These are phyloP conservation scores for Cladosporium sp. DNA, from an alignment of 2,329 filamentous ascomycete genomes.

Conservation along the genomic window DNA sequence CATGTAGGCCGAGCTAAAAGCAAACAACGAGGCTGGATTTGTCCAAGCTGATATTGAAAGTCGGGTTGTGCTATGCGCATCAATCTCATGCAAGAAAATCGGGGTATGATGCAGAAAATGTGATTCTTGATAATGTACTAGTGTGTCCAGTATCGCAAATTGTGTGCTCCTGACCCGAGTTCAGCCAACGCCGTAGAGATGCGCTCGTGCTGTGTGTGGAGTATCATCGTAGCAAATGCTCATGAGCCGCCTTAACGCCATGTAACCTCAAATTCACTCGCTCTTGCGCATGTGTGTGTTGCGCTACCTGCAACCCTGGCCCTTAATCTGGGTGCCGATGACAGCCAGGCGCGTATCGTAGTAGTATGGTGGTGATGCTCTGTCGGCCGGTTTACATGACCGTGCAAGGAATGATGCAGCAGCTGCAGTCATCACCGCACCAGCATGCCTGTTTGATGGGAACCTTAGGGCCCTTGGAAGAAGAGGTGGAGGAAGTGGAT, in stretches of 20 bases:
- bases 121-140: neutral
- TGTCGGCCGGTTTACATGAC: slow-evolving; percentile 18
- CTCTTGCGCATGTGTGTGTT: neutral
- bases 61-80: too few relatives aligned
- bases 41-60: too few relatives aligned
- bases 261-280: neutral
- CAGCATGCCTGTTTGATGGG: slow-evolving; percentile 31
- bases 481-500: slow-evolving; percentile 22
- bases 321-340: neutral
- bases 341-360: neutral
- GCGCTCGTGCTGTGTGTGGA: neutral
- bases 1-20: too few relatives aligned
- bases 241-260: neutral
- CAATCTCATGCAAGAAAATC: too few relatives aligned
- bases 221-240: neutral
- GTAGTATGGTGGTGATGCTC: neutral
- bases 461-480: slow-evolving; percentile 19
- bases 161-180: neutral
- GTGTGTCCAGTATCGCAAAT: neutral
- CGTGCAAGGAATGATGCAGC: slow-evolving; percentile 24
- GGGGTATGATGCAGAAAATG: neutral
- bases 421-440: slow-evolving; percentile 29
- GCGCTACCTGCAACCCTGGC: neutral
- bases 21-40: too few relatives aligned
- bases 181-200: neutral